phyloP scores from a whole-genome alignment of 495 filamentous ascomycete species.

The Rusavskia elegans region DNA sequence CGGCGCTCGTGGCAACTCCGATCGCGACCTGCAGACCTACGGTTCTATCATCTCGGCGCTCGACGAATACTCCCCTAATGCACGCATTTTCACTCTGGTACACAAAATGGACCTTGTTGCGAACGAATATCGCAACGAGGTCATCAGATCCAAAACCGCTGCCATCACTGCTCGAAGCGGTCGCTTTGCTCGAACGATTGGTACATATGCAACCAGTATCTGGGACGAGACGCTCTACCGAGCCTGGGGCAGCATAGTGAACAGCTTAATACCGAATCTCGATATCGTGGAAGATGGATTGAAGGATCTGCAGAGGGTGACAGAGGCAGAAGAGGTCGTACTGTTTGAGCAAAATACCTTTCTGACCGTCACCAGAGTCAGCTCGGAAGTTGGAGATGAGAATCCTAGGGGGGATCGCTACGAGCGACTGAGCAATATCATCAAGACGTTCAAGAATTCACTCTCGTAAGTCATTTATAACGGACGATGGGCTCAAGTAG shows the following conservation, averaged over 20 bases:
- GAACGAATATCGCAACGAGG: constrained; percentile 51
- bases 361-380: constrained; percentile 77
- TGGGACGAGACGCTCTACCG: constrained; percentile 99
- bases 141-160: constrained; percentile 63
- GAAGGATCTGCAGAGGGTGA: constrained; percentile 55
- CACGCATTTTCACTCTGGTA: constrained; percentile 80
- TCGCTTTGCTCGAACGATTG: constrained; percentile 39
- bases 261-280: constrained; percentile 87
- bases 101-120: constrained; percentile 99
- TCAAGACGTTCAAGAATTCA: constrained; percentile 91
- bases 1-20: not conserved
- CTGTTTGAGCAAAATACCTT: constrained; percentile 94
- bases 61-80: constrained; percentile 64
- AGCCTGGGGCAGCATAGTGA: constrained; percentile 93
- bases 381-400: constrained; percentile 48
- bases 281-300: constrained; percentile 77
- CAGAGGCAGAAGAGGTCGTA: constrained; percentile 85
- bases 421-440: constrained; percentile 87
- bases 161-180: constrained; percentile 62
- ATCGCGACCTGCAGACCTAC: constrained; percentile 75
- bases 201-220: constrained; percentile 83
- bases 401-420: constrained; percentile 88
- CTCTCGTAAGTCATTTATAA: constrained; percentile 31
- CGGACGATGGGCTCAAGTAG: too few relatives aligned
- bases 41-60: constrained; percentile 71